Evolutionary conservation across 305 asterid genomes (phyloP).

Genomic region (Withania somnifera): DNA sequence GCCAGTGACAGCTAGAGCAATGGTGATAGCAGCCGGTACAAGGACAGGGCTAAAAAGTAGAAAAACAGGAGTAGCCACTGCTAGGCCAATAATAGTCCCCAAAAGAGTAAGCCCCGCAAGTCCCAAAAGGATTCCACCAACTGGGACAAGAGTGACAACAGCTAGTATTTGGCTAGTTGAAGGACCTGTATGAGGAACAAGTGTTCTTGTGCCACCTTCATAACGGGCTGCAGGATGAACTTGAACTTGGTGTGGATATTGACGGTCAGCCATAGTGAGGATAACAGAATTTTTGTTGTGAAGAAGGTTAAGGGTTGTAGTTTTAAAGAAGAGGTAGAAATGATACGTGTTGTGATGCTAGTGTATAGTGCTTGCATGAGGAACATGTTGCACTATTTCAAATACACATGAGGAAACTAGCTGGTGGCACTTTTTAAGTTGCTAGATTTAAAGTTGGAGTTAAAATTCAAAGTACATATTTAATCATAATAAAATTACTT

Average conservation of each 20-base stretch:
- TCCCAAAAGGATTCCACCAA: constrained; percentile 37
- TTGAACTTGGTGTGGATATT: constrained; percentile 35
- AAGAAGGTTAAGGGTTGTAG: background rate
- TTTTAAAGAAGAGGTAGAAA: background rate
- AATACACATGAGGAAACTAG: too few relatives aligned
- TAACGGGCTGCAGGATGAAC: constrained; percentile 24
- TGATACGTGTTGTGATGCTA: background rate
- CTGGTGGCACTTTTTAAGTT: too few relatives aligned
- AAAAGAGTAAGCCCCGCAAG: constrained; percentile 43
- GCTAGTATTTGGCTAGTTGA: constrained; percentile 41
- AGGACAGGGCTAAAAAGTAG: constrained; percentile 53
- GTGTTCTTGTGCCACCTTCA: constrained; percentile 16
- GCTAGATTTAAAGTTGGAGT: too few relatives aligned
- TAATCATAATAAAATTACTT: too few relatives aligned
- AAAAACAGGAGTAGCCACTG: constrained; percentile 43
- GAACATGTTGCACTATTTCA: background rate
- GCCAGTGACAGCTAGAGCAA: constrained; percentile 38
- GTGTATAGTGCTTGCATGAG: background rate
- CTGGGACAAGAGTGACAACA: constrained; percentile 42
- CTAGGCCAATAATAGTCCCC: constrained; percentile 45
- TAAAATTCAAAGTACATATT: too few relatives aligned
- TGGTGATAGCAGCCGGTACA: constrained; percentile 36
- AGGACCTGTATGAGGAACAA: constrained; percentile 39
- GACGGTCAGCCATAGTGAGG: constrained; percentile 34
- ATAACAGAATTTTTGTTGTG: background rate